phyloP scores from a whole-genome alignment of 2,329 filamentous ascomycete species.

The Pseudogymnoascus sp. region DNA sequence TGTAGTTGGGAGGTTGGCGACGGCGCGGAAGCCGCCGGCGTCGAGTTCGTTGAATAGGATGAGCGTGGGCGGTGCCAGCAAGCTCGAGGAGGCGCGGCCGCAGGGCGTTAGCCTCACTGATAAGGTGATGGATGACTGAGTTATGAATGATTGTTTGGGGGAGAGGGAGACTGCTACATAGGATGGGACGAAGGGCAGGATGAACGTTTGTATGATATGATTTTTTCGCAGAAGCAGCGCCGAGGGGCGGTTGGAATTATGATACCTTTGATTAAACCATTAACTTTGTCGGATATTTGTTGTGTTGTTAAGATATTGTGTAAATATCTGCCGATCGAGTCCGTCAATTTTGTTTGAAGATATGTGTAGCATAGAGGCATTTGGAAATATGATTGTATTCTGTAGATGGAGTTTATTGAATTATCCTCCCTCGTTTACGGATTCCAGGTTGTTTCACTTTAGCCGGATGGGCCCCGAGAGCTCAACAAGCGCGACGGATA shows the following conservation, averaged over 20 bases:
- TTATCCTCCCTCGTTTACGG: background rate
- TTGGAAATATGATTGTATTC: background rate
- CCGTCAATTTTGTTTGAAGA: background rate
- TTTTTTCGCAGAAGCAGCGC: background rate
- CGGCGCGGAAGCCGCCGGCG: conserved; percentile 28
- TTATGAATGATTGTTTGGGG: background rate
- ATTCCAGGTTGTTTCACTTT: background rate
- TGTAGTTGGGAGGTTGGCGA: conserved; percentile 44
- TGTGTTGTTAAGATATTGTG: background rate
- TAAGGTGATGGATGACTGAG: conserved; percentile 69
- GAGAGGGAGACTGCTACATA: background rate
- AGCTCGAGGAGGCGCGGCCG: conserved; percentile 32
- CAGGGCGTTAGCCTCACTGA: conserved; percentile 63
- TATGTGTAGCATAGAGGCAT: background rate
- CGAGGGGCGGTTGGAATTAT: conserved; percentile 1
- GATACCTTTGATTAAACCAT: conserved; percentile 6
- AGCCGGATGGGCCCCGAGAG: background rate
- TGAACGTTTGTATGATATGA: conserved; percentile 7
- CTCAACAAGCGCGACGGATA: background rate
- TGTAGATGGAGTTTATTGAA: background rate
- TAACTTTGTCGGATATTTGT: background rate
- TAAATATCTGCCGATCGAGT: background rate
- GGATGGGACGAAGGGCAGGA: background rate
- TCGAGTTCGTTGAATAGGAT: conserved; percentile 26
- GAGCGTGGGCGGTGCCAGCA: conserved; percentile 25